These are phyloP conservation scores for Leccinellum luteum DNA, from an alignment of 768 basidiomycete genomes.

Conservation along the genomic window DNA sequence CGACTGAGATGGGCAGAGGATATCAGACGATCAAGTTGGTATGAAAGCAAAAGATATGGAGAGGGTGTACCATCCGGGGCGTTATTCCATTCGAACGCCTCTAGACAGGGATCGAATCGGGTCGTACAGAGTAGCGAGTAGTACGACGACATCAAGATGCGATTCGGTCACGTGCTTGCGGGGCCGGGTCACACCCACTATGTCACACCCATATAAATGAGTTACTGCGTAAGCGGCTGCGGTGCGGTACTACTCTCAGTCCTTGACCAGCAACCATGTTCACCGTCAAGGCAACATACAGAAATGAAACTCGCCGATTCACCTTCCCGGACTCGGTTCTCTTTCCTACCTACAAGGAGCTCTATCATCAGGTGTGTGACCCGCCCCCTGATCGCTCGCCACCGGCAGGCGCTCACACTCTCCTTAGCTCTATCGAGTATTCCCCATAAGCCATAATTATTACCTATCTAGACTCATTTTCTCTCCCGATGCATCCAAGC, in stretches of 20 bases:
- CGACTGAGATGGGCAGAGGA: conserved; percentile 48
- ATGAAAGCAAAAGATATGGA: conserved; percentile 57
- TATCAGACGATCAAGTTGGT: conserved; percentile 59
- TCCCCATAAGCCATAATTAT: conserved; percentile 58
- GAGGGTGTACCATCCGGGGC: conserved; percentile 48
- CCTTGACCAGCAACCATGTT: conserved; percentile 49
- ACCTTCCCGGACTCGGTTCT: conserved; percentile 46
- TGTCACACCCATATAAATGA: conserved; percentile 28
- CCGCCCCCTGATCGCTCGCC: conserved; percentile 3
- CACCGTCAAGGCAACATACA: conserved; percentile 77
- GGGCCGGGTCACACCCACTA: conserved; percentile 11
- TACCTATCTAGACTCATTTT: conserved; percentile 69
- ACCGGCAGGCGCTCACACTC: conserved; percentile 20
- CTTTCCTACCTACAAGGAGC: conserved; percentile 64
- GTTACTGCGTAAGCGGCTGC: conserved; percentile 18
- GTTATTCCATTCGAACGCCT: conserved; percentile 54
- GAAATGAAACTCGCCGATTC: conserved; percentile 65
- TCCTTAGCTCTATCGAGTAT: conserved; percentile 64
- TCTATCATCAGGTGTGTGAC: conserved; percentile 57
- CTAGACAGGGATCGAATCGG: conserved; percentile 55
- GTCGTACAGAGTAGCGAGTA: conserved; percentile 50
- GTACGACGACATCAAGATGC: conserved; percentile 12
- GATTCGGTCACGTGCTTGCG: neutral
- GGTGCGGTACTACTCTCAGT: conserved; percentile 11
- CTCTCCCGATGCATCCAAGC: conserved; percentile 53